Base-by-base conservation (phyloP, 108 stramenopile genomes). In the Nitzschia sp. region DNA sequence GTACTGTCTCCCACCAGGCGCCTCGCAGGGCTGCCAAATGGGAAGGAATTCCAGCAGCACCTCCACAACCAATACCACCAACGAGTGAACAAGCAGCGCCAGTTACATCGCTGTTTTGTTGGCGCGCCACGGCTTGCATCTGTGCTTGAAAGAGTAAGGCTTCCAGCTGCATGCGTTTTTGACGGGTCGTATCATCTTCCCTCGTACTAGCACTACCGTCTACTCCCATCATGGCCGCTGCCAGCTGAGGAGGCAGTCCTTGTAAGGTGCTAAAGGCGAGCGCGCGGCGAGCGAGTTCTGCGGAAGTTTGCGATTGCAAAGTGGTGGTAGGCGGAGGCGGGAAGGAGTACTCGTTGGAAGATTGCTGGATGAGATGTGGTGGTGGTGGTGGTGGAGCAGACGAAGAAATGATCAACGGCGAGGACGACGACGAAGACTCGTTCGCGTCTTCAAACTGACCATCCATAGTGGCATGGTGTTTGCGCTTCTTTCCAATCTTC, bases 401-500 rank as follows among this genome's bases (percentile, higher is more conserved):
- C 38, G 38, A 13, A 41, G 6, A 9, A 9, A 41, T 13, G 9
- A 9, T 41, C 13, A 41, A 41, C 38, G 6, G 38, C 9, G 38
- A 13, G 38, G 6, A 9, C 21, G 41, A 31, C 19, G 44, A 17
- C 23, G 41, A 16, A 15, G 23, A 23, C 31, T 64, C 63, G 1
- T 11, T 9, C 3, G 66, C 66, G 25, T 66, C 53, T 35, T 66
- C 66, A 54, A 55, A 66, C 35, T 66, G 66, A 16, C 53, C 66
- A 11, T 38, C 35, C 8, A 54, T 33, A 27, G 13, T 38, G 1
- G 53, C 31, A 41, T 66, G 66, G n/a, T 66, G 23, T 26, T 54
- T 66, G 19, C 66, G 50, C 45, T 66, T 66, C 55, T 45, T 66
- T 1, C 52, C 53, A 15, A 66, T 54, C 11, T 55, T 22, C 23